These are phyloP conservation scores for Alternaria longipes DNA, from an alignment of 2,329 filamentous ascomycete species.

Conservation along the genomic window DNA sequence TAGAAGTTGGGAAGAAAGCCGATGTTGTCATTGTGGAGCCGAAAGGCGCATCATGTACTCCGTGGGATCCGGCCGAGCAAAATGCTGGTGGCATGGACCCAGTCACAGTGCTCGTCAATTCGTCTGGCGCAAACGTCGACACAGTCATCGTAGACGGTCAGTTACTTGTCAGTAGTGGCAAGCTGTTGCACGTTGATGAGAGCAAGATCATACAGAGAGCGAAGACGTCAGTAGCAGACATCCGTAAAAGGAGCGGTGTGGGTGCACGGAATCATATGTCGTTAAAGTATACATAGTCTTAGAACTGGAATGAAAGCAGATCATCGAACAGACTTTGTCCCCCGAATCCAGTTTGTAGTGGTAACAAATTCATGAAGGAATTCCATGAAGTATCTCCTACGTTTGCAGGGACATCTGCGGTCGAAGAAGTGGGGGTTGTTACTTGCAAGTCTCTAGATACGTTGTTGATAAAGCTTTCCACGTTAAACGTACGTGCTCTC, in stretches of 20 bases:
- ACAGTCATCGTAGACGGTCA: conserved; percentile 31
- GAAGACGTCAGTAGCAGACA: conserved; percentile 20
- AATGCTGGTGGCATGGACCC: conserved; percentile 47
- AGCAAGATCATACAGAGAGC: conserved; percentile 16
- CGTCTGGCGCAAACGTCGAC: conserved; percentile 26
- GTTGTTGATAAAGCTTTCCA: conserved; percentile 17
- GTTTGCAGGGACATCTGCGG: not conserved
- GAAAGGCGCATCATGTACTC: conserved; percentile 47
- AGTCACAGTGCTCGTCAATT: conserved; percentile 40
- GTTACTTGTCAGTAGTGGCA: conserved; percentile 22
- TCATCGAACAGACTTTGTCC: conserved; percentile 23
- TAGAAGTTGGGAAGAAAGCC: conserved; percentile 55
- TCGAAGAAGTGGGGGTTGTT: conserved; percentile 3
- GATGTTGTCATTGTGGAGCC: conserved; percentile 52
- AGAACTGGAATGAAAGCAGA: conserved; percentile 16
- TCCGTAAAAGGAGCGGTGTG: conserved; percentile 29
- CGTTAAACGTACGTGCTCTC: conserved; percentile 13
- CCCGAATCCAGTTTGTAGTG: conserved; percentile 20
- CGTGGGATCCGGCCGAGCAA: conserved; percentile 50
- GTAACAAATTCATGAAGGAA: conserved; percentile 15
- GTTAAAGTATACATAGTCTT: conserved; percentile 19
- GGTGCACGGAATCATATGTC: conserved; percentile 40
- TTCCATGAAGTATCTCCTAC: conserved; percentile 10
- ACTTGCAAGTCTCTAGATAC: conserved; percentile 19
- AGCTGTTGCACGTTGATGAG: conserved; percentile 21